Evolutionary conservation across 2,329 filamentous ascomycete genomes (phyloP).

Genomic region (Colletotrichum lini): DNA sequence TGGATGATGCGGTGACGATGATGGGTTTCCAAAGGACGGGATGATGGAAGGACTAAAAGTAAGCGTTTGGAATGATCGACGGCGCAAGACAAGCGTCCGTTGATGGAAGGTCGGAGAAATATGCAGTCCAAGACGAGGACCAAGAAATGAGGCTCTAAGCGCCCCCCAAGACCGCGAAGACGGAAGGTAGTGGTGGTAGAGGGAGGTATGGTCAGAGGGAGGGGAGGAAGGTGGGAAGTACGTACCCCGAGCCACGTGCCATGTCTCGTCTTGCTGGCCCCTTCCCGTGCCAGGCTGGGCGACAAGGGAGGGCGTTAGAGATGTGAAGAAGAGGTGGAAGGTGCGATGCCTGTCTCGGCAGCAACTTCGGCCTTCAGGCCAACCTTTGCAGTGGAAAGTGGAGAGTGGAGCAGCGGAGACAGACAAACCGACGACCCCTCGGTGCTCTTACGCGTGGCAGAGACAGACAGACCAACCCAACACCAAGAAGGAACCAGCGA

Average conservation of each 20-base stretch:
- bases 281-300: neutral
- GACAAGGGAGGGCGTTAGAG: neutral
- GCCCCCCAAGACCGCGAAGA: constrained; percentile 23
- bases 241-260: neutral
- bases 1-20: constrained; percentile 7
- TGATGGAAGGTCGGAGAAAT: constrained; percentile 14
- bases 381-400: neutral
- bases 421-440: neutral
- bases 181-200: neutral
- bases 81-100: constrained; percentile 2
- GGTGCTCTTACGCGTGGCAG: constrained; percentile 18
- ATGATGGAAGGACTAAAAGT: constrained; percentile 15
- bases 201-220: too few species aligned
- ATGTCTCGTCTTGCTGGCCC: neutral
- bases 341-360: constrained; percentile 27
- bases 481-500: neutral
- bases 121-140: constrained; percentile 22
- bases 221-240: neutral
- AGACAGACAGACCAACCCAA: neutral
- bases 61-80: constrained; percentile 32
- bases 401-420: neutral
- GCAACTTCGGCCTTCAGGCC: neutral
- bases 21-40: constrained; percentile 6
- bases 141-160: constrained; percentile 38
- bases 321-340: constrained; percentile 15